Percentiles rank a stretch among this genome's conserved stretches.
These are phyloP conservation scores for Proliferodiscus dingleyae DNA, from an alignment of 2,329 filamentous ascomycete species.

Conservation along the genomic window DNA sequence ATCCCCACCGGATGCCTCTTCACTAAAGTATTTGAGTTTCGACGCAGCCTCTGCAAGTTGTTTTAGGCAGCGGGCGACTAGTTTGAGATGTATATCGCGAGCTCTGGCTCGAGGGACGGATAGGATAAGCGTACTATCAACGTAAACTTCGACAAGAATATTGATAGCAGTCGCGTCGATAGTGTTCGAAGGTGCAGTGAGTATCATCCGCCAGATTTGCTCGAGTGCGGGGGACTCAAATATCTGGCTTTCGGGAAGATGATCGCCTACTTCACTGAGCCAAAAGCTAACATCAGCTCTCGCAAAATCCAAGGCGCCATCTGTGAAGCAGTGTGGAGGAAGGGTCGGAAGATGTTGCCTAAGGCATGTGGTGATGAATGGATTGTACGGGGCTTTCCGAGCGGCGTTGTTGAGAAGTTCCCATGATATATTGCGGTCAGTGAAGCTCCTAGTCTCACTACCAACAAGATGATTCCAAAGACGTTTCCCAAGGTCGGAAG, in stretches of 20 bases:
- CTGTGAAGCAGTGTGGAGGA: conserved; percentile 53
- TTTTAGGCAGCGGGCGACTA: conserved; percentile 69
- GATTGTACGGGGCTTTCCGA: conserved; percentile 44
- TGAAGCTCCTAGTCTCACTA: conserved; percentile 49
- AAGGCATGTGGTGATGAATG: conserved; percentile 52
- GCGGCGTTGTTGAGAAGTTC: conserved; percentile 51
- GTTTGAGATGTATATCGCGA: conserved; percentile 57
- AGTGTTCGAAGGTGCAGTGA: conserved; percentile 59
- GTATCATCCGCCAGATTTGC: conserved; percentile 77
- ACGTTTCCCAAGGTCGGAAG: conserved; percentile 52
- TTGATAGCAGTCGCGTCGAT: conserved; percentile 66
- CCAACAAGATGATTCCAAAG: conserved; percentile 75
- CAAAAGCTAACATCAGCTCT: conserved; percentile 45
- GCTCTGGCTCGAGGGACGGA: conserved; percentile 46
- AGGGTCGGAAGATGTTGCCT: conserved; percentile 53
- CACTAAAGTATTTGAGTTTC: conserved; percentile 46
- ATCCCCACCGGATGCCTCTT: conserved; percentile 40
- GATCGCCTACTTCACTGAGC: conserved; percentile 43
- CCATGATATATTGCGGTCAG: conserved; percentile 67
- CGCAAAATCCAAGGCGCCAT: conserved; percentile 59
- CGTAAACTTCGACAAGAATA: conserved; percentile 69
- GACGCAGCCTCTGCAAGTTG: conserved; percentile 62
- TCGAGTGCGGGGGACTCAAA: conserved; percentile 54
- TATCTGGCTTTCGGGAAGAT: conserved; percentile 46
- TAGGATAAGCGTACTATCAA: conserved; percentile 51